Evolutionary conservation across 2,329 filamentous ascomycete species (phyloP).

Genomic region (Colletotrichum sublineola): DNA sequence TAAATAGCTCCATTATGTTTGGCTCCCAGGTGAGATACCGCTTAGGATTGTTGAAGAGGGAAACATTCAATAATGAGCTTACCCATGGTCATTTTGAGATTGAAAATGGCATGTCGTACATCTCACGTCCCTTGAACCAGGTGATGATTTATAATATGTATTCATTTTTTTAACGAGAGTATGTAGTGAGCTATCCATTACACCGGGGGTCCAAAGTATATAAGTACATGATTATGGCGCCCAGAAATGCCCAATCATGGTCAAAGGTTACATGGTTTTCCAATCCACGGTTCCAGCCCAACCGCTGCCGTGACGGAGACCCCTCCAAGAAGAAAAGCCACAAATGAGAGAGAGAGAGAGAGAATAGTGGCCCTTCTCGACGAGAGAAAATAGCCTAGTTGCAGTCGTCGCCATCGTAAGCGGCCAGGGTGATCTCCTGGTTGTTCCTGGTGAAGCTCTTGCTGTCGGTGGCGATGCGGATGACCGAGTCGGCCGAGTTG

Average conservation of each 20-base stretch:
- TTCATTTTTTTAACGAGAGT: constrained; percentile 21
- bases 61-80: neutral
- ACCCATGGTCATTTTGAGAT: neutral
- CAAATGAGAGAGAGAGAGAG: too few relatives aligned
- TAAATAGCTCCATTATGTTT: too few relatives aligned
- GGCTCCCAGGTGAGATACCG: too few relatives aligned
- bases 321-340: neutral
- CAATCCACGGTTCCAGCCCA: neutral
- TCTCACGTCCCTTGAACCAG: neutral
- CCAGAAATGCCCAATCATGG: constrained; percentile 17
- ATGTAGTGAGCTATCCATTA: constrained; percentile 32
- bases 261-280: neutral
- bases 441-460: constrained; percentile 6
- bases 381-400: neutral
- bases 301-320: neutral
- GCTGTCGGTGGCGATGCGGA: constrained; percentile 27
- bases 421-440: constrained; percentile 16
- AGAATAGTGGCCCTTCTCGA: neutral
- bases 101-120: accelerated
- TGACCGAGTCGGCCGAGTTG: constrained; percentile 19
- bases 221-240: constrained; percentile 20
- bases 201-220: constrained; percentile 23
- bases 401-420: constrained; percentile 14
- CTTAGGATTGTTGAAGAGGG: neutral
- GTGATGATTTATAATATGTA: neutral